A percentile compares a stretch with the other conserved stretches of the same genome.
These are phyloP conservation scores for Hypoxylon rickii DNA, from an alignment of 495 filamentous ascomycete species.

Conservation along the genomic window DNA sequence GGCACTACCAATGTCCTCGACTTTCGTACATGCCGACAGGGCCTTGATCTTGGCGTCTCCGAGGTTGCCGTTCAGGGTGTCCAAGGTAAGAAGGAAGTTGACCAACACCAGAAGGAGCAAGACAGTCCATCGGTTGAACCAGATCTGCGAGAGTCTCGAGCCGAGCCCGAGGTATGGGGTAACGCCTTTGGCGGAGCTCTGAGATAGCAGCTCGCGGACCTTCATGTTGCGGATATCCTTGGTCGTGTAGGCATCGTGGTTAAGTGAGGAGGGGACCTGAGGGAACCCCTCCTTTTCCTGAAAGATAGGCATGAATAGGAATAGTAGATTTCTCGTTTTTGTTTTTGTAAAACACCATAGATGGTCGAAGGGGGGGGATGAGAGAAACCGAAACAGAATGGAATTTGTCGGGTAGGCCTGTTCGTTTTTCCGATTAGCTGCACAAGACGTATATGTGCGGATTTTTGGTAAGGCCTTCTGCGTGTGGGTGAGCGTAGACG, in stretches of 20 bases:
- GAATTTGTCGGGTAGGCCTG: slow-evolving; percentile 3
- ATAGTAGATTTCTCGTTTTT: slow-evolving; percentile 1
- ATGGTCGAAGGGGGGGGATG: background rate
- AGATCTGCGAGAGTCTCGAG: slow-evolving; percentile 88
- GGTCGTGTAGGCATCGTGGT: slow-evolving; percentile 27
- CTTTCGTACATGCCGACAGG: slow-evolving; percentile 81
- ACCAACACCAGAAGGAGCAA: slow-evolving; percentile 83
- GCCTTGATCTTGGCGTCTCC: slow-evolving; percentile 77
- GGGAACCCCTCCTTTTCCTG: slow-evolving; percentile 38
- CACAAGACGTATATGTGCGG: slow-evolving; percentile 7
- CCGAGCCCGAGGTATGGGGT: slow-evolving; percentile 93
- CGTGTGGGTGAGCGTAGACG: background rate
- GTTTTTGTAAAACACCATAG: slow-evolving; percentile 4
- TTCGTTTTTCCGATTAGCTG: slow-evolving; percentile 3
- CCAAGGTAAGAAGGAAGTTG: slow-evolving; percentile 74
- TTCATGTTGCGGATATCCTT: slow-evolving; percentile 32
- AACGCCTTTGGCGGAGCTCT: slow-evolving; percentile 48
- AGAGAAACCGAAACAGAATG: slow-evolving; percentile 7
- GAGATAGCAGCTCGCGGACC: slow-evolving; percentile 28
- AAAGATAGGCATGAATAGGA: slow-evolving; percentile 20
- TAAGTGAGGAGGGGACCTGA: slow-evolving; percentile 33
- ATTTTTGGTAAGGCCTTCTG: slow-evolving; percentile 15
- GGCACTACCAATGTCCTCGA: slow-evolving; percentile 92
- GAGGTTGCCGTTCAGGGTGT: slow-evolving; percentile 71
- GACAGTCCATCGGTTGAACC: slow-evolving; percentile 97